phyloP scores from a whole-genome alignment of 1,284 basidiomycete genomes.

The Apiotrichum akiyoshidainum region DNA sequence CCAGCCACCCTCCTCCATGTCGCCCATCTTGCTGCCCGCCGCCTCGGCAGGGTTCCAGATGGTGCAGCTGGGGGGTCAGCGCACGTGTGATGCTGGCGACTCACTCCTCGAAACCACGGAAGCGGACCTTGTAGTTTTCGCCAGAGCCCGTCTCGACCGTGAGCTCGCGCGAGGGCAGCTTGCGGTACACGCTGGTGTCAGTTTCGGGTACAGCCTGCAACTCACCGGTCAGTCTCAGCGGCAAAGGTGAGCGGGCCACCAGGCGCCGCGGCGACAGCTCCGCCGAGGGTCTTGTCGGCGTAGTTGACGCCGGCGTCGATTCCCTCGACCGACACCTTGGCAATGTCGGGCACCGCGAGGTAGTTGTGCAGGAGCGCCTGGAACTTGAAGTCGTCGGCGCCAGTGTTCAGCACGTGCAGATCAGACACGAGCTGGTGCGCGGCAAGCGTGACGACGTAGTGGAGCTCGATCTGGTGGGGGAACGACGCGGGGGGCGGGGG shows the following conservation, averaged over 20 bases:
- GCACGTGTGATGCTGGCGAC: slow-evolving; percentile 9
- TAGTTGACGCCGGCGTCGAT: slow-evolving; percentile 59
- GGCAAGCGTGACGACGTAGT: slow-evolving; percentile 72
- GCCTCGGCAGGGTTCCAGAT: slow-evolving; percentile 80
- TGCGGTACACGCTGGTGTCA: slow-evolving; percentile 39
- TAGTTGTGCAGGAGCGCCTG: slow-evolving; percentile 86
- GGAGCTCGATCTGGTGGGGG: slow-evolving; percentile 63
- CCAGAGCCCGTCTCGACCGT: slow-evolving; percentile 36
- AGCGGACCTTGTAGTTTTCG: slow-evolving; percentile 57
- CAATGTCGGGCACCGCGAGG: slow-evolving; percentile 63
- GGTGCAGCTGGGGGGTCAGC: slow-evolving; percentile 21
- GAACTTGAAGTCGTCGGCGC: slow-evolving; percentile 60
- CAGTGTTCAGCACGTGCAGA: slow-evolving; percentile 69
- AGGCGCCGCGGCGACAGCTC: slow-evolving; percentile 26
- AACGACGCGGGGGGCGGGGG: slow-evolving; percentile 60
- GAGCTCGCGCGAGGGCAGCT: slow-evolving; percentile 40
- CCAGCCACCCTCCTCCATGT: slow-evolving; percentile 86
- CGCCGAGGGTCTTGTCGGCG: slow-evolving; percentile 64
- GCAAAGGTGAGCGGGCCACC: slow-evolving; percentile 39
- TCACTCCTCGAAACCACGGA: slow-evolving; percentile 62
- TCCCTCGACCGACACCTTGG: slow-evolving; percentile 37
- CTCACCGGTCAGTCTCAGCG: slow-evolving; percentile 41
- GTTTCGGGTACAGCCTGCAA: not conserved
- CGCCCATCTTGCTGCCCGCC: slow-evolving; percentile 66
- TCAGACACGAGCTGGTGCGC: slow-evolving; percentile 72